These are phyloP conservation scores for Ceratocystis papillata DNA, from an alignment of 2,329 filamentous ascomycete genomes.

Conservation along the genomic window DNA sequence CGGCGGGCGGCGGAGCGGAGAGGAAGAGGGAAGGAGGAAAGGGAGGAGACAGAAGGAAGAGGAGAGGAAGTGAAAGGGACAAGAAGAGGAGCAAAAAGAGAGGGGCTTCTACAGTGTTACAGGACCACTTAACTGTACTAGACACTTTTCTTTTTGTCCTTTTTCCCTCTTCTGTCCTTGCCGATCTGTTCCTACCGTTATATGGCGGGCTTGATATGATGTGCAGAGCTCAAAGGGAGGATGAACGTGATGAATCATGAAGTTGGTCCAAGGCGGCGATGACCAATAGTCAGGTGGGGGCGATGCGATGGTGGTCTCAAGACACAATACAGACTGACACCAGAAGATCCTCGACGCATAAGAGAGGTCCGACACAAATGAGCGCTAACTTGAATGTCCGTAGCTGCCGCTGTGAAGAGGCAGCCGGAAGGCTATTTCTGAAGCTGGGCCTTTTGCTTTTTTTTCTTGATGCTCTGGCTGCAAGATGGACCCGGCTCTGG, in stretches of 20 bases:
- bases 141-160: not conserved
- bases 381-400: not conserved
- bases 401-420: not conserved
- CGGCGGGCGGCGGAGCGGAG: not conserved
- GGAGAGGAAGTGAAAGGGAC: not conserved
- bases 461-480: not conserved
- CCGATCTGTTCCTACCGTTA: not conserved
- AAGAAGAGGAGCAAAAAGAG: not conserved
- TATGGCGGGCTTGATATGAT: constrained; percentile 5
- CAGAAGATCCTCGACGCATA: not conserved
- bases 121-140: not conserved
- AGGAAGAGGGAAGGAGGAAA: not conserved
- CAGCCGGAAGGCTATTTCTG: not conserved
- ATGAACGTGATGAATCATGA: not conserved
- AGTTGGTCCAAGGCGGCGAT: not conserved
- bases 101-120: not conserved
- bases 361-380: not conserved
- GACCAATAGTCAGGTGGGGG: not conserved
- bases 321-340: too few species aligned
- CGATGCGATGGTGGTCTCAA: too few species aligned
- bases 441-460: not conserved
- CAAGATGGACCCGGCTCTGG: not conserved
- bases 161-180: not conserved
- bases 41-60: not conserved
- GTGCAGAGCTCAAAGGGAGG: not conserved